These are phyloP conservation scores for Penicillium crystallinum DNA, from an alignment of 495 filamentous ascomycete genomes.

Conservation along the genomic window DNA sequence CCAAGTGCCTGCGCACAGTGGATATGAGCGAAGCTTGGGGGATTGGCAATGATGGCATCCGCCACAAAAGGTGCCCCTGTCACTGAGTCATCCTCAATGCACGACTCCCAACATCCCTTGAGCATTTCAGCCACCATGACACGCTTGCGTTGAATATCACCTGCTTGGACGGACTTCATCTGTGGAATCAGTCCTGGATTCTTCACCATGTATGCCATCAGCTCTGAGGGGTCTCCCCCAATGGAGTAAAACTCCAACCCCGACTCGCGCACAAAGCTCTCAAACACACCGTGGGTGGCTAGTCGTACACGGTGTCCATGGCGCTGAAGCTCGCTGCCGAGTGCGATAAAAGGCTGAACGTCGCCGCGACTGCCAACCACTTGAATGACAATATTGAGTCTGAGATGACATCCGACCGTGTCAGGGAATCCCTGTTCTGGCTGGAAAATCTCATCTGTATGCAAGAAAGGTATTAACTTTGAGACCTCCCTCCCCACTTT, in stretches of 20 bases:
- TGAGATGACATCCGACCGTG: not conserved
- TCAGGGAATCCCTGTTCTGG: not conserved
- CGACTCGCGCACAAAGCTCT: constrained; percentile 48
- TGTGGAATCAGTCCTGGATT: constrained; percentile 45
- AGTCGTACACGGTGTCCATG: constrained; percentile 50
- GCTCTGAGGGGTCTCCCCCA: constrained; percentile 52
- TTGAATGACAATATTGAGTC: constrained; percentile 47
- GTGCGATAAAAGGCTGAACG: constrained; percentile 48
- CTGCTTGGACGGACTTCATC: constrained; percentile 32
- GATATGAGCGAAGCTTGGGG: constrained; percentile 55
- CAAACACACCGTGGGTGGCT: constrained; percentile 56
- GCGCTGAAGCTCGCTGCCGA: constrained; percentile 40
- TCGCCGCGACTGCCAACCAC: constrained; percentile 49
- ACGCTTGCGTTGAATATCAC: constrained; percentile 36
- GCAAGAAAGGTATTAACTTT: constrained; percentile 4
- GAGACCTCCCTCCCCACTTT: constrained; percentile 3
- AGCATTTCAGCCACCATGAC: constrained; percentile 49
- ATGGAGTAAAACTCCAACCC: constrained; percentile 56
- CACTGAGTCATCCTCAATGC: constrained; percentile 41
- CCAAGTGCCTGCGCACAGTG: constrained; percentile 54
- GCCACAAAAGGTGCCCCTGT: constrained; percentile 56
- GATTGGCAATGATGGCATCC: constrained; percentile 59
- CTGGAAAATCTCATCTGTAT: not conserved
- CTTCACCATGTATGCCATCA: constrained; percentile 56
- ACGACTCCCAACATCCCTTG: constrained; percentile 56